Percentiles rank a stretch among this genome's conserved stretches.
Conservation (phyloP, 2,329 filamentous ascomycete species). For the Phyllosticta citribraziliensis region DNA sequence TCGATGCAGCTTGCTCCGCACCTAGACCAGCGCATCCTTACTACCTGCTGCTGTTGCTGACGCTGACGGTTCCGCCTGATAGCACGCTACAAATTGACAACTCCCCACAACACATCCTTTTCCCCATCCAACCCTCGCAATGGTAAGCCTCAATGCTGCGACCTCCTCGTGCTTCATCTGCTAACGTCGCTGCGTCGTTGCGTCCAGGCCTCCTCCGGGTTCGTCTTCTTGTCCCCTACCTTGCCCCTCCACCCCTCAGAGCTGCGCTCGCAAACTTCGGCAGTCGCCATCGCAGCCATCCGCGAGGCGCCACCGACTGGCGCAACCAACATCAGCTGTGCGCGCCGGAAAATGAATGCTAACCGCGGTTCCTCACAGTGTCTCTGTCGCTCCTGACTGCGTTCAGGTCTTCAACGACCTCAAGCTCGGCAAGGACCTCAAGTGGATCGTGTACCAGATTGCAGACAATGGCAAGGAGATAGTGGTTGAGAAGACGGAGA, state of each 20-base stretch:
- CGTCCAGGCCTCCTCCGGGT: constrained; percentile 34
- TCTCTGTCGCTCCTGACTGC: constrained; percentile 63
- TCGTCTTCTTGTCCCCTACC: constrained; percentile 19
- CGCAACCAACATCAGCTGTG: constrained; percentile 5
- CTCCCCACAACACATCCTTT: neutral
- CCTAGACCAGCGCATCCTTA: neutral
- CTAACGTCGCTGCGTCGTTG: neutral
- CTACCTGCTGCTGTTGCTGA: neutral
- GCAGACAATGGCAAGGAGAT: constrained; percentile 75
- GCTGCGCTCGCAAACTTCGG: constrained; percentile 13
- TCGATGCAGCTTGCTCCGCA: neutral
- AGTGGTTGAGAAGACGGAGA: constrained; percentile 64
- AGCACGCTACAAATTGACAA: neutral
- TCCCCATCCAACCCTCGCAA: constrained; percentile 1
- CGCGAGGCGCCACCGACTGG: constrained; percentile 2
- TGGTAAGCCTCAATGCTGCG: constrained; percentile 2
- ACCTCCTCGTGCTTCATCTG: neutral
- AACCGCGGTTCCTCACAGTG: constrained; percentile 40
- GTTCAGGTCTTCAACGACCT: constrained; percentile 59
- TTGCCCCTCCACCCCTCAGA: constrained; percentile 13
- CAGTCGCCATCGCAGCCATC: constrained; percentile 11
- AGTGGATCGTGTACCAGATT: constrained; percentile 84
- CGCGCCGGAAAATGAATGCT: neutral
- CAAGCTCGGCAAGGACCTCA: constrained; percentile 67
- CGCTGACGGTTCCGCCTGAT: neutral